These are phyloP conservation scores for Penicillium griseofulvum DNA, from an alignment of 2,329 filamentous ascomycete genomes.

Conservation along the genomic window DNA sequence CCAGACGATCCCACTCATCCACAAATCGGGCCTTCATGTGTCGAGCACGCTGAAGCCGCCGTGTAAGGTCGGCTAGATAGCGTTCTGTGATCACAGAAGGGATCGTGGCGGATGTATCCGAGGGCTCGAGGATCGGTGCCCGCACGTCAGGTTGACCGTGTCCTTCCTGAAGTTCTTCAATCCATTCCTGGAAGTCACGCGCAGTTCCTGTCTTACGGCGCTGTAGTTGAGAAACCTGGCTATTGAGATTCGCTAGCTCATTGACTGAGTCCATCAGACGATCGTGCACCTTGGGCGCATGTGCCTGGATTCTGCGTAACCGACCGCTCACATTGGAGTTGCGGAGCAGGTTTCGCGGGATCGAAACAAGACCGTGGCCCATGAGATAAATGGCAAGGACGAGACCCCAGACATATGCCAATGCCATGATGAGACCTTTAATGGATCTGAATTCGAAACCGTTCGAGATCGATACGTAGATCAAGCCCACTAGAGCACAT, in stretches of 20 bases:
- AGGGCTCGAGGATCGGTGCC: conserved; percentile 37
- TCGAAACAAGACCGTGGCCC: conserved; percentile 92
- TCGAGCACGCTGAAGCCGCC: conserved; percentile 74
- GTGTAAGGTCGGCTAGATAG: conserved; percentile 85
- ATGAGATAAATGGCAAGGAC: conserved; percentile 93
- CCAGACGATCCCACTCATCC: conserved; percentile 79
- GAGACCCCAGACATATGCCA: conserved; percentile 92
- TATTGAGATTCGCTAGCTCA: conserved; percentile 75
- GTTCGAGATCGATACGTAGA: conserved; percentile 80
- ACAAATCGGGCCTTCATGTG: conserved; percentile 81
- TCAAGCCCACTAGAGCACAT: conserved; percentile 66
- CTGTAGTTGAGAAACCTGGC: conserved; percentile 74
- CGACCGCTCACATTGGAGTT: conserved; percentile 73
- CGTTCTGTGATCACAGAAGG: conserved; percentile 88
- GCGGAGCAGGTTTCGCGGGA: conserved; percentile 77
- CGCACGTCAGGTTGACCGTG: conserved; percentile 65
- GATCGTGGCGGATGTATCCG: conserved; percentile 42
- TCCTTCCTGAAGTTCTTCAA: conserved; percentile 84
- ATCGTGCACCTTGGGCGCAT: conserved; percentile 80
- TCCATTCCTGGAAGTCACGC: conserved; percentile 81
- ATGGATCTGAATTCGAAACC: conserved; percentile 70
- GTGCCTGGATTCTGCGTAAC: conserved; percentile 70
- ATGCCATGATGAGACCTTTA: conserved; percentile 84
- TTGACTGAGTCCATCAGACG: conserved; percentile 80
- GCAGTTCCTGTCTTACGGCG: conserved; percentile 77